Conservation (phyloP, 306 rosid species). For the Prunus mongolica region DNA sequence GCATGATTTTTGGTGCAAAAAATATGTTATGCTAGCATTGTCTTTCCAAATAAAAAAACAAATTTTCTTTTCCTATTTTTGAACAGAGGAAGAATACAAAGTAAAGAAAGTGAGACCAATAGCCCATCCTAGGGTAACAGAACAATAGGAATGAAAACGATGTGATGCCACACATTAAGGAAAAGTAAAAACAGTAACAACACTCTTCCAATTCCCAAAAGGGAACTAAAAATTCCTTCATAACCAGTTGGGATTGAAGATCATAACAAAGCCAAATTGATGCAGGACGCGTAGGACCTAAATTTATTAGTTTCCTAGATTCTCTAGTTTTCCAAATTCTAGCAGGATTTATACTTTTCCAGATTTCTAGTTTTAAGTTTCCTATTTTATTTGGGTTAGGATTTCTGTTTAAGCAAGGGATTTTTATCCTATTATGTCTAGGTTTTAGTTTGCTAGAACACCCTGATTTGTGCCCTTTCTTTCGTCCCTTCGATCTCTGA, state of each 20-base stretch:
- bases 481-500: no score
- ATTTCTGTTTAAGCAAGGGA: no score
- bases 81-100: not conserved
- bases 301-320: no score
- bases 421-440: no score
- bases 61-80: not conserved
- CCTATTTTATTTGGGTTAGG: no score
- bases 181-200: not conserved
- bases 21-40: not conserved
- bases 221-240: not conserved
- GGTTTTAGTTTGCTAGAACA: no score
- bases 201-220: not conserved
- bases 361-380: no score
- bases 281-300: no score
- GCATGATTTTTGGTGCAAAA: conserved; percentile 4
- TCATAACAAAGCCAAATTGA: not conserved
- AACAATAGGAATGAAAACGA: not conserved
- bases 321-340: no score
- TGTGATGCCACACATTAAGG: not conserved
- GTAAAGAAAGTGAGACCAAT: not conserved
- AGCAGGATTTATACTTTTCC: no score
- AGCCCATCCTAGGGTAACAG: not conserved
- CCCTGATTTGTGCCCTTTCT: no score
- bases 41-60: not conserved
- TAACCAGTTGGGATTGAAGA: not conserved